A percentile compares a stretch with the other conserved stretches of the same genome.
Conservation (phyloP, 1,139 yeast species). For the Debaryomyces coudertii region DNA sequence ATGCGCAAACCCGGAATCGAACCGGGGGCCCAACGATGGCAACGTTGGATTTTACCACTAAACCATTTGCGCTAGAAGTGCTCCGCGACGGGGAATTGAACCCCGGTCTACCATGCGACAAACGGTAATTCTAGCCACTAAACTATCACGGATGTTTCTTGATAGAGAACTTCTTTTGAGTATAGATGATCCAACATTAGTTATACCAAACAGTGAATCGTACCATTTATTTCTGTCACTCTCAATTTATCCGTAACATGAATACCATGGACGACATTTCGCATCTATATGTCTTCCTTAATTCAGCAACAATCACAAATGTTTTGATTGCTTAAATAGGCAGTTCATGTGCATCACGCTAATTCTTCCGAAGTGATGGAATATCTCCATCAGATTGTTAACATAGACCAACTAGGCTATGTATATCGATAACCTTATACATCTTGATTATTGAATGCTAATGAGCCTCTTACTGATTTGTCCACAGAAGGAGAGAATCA, state of each 20-base stretch:
- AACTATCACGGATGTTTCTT: slow-evolving; percentile 44
- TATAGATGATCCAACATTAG: not conserved
- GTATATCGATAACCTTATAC: no score
- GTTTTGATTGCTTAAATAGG: slow-evolving; percentile 1
- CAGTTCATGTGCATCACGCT: not conserved
- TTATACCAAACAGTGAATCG: not conserved
- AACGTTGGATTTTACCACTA: slow-evolving; percentile 19
- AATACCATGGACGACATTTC: not conserved
- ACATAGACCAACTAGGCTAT: not conserved
- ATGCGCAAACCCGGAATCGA: slow-evolving; percentile 25
- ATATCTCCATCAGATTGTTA: not conserved
- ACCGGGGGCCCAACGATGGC: slow-evolving; percentile 20
- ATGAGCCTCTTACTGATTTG: not conserved
- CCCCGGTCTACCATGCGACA: slow-evolving; percentile 69
- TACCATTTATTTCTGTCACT: not conserved
- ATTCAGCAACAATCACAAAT: not conserved
- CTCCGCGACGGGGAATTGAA: slow-evolving; percentile 73
- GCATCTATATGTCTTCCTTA: not conserved
- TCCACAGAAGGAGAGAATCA: not conserved
- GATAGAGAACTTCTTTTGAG: not conserved
- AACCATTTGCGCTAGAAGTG: slow-evolving; percentile 17
- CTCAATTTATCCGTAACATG: not conserved
- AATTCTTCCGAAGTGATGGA: not conserved
- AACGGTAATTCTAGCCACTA: slow-evolving; percentile 53
- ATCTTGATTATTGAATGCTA: no score